Conservation (phyloP, 2,329 filamentous ascomycete genomes). For the Parastagonospora nodorum region DNA sequence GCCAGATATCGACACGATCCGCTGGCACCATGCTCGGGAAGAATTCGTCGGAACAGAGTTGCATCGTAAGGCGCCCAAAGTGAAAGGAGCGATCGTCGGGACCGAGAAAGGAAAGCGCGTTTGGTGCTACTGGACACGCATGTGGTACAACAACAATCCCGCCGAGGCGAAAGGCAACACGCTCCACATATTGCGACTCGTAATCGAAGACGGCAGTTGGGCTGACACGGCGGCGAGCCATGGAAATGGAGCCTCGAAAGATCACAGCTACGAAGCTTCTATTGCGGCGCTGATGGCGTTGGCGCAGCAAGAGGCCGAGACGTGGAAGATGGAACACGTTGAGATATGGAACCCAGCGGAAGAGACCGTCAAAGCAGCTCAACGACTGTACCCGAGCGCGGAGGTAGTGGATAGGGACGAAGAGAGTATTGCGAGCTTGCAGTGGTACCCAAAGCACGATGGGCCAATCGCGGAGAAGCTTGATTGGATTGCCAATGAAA, state of each 20-base stretch:
- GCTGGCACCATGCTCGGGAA: constrained; percentile 82
- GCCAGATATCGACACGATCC: constrained; percentile 69
- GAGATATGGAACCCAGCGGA: constrained; percentile 83
- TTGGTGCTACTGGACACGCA: constrained; percentile 75
- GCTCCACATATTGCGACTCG: constrained; percentile 71
- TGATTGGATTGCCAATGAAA: constrained; percentile 77
- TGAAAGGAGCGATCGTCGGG: constrained; percentile 73
- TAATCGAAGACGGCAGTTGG: constrained; percentile 62
- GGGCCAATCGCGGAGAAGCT: constrained; percentile 57
- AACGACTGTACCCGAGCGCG: constrained; percentile 52
- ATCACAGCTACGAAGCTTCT: constrained; percentile 38
- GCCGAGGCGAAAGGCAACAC: constrained; percentile 65
- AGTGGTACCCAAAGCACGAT: constrained; percentile 63
- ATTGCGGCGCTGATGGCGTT: constrained; percentile 68
- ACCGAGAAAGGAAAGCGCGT: constrained; percentile 59
- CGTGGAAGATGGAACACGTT: constrained; percentile 73
- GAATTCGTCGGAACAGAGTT: constrained; percentile 74
- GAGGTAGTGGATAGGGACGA: constrained; percentile 63
- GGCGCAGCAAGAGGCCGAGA: constrained; percentile 71
- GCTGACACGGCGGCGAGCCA: constrained; percentile 25
- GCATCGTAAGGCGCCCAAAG: constrained; percentile 60
- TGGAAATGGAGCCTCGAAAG: constrained; percentile 15
- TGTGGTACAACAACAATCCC: constrained; percentile 63
- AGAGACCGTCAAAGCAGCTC: constrained; percentile 49
- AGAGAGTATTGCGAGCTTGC: constrained; percentile 72